Conservation (phyloP, 495 filamentous ascomycete species). For the Parachaetomium inaequale region DNA sequence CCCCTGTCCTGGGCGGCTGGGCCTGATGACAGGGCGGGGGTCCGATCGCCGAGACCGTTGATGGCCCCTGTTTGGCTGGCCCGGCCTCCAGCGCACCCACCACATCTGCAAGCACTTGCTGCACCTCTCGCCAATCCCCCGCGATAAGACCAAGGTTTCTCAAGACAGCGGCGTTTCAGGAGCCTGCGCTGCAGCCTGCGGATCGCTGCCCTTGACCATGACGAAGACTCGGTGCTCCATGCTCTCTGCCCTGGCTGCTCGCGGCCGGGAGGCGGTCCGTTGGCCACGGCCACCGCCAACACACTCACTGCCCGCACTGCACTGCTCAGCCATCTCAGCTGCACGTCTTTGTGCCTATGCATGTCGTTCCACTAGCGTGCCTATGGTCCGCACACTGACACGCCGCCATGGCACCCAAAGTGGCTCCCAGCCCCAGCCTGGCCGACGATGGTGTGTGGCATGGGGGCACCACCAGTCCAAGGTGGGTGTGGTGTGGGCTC, state of each 20-base stretch:
- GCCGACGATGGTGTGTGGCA: conserved; percentile 6
- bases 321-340: neutral
- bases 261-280: neutral
- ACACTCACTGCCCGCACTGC: neutral
- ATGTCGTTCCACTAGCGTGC: conserved; percentile 11
- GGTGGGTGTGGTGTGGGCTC: conserved; percentile 14
- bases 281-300: conserved; percentile 6
- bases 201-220: neutral
- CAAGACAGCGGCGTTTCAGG: conserved; percentile 15
- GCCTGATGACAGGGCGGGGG: neutral
- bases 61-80: conserved; percentile 9
- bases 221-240: neutral
- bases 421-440: conserved; percentile 5
- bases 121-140: conserved; percentile 7
- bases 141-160: neutral
- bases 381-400: conserved; percentile 5
- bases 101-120: conserved; percentile 18
- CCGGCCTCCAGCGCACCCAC: neutral
- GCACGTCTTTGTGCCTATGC: conserved; percentile 7
- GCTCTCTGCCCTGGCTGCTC: neutral
- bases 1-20: conserved; percentile 26
- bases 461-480: too few species aligned
- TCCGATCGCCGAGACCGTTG: conserved; percentile 2
- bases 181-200: neutral
- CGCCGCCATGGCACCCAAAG: neutral